Base-by-base conservation (phyloP, 2,329 filamentous ascomycete genomes). In the Alternaria gaisen region DNA sequence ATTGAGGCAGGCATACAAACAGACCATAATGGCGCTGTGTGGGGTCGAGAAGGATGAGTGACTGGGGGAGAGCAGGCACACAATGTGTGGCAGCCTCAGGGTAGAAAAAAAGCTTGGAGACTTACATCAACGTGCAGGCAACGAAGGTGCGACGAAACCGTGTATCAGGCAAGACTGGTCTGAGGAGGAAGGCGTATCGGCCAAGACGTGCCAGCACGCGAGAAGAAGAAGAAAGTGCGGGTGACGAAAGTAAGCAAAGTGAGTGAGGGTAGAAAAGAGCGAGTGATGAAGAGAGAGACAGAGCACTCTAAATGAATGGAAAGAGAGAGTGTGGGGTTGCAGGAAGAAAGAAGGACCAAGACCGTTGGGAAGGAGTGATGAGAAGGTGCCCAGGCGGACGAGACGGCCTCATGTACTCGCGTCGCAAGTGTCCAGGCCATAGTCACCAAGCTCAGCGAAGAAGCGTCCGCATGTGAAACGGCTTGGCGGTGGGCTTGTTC, bases 201-300 rank as follows among this genome's bases (percentile, higher is more conserved):
- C 72, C 74, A 77, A 77, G 74, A 75, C 74, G 76, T 77, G 75
- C 75, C 76, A 77, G 76, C 75, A 78, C 76, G 72, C 40, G 64
- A 59, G 56, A 53, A 64, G 64, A 56, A 65, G 53, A 60, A 66
- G 56, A 41, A 24, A 50, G 53, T 58, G 65, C 67, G 22, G 30
- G 55, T 56, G 57, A 53, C 28, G 53, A 58, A 66, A 59, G 22
- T 61, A 61, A 61, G 61, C 46, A 46, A 42, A 48, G 56, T 14
- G 56, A 64, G 38, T 46, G 56, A 63, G 56, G 3, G 57, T 50
- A 60, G 53, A 60, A 60, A 52, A 58, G 55, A 66, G 58, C 36
- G 66, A 66, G 65, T 42, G 64, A 38, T 57, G 41, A 52, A 56
- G 53, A 42, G 68, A 67, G 58, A 43, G 55, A 52, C 54, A 43